Evolutionary conservation across 345 rosid species (phyloP).

Genomic region (Populus nigra): DNA sequence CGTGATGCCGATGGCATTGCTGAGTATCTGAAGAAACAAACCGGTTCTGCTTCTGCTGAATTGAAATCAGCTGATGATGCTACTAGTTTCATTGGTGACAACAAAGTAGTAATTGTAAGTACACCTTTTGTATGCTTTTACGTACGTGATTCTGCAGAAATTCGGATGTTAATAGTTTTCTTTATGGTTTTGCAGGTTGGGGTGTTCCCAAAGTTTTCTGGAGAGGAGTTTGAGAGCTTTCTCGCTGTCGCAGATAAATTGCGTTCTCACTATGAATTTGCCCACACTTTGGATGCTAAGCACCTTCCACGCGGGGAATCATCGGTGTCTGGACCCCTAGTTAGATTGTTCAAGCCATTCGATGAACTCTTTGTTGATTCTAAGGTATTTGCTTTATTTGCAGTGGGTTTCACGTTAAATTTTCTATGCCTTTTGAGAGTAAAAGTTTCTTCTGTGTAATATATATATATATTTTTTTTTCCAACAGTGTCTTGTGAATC

Average conservation of each 20-base stretch:
- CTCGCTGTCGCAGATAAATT: conserved; percentile 68
- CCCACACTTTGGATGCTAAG: conserved; percentile 81
- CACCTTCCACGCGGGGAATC: conserved; percentile 89
- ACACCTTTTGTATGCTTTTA: not conserved
- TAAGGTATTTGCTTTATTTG: conserved; percentile 48
- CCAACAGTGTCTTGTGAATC: not conserved
- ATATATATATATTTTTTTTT: no score
- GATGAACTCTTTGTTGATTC: conserved; percentile 79
- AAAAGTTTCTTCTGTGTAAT: not conserved
- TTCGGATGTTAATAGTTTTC: not conserved
- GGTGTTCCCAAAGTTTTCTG: conserved; percentile 83
- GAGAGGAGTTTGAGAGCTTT: conserved; percentile 76
- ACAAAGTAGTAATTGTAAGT: conserved; percentile 70
- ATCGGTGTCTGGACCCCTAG: conserved; percentile 73
- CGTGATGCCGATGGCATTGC: conserved; percentile 90
- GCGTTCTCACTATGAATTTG: conserved; percentile 85
- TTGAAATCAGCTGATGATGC: conserved; percentile 67
- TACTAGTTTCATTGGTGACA: conserved; percentile 51
- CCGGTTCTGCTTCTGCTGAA: conserved; percentile 88
- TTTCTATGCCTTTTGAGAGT: not conserved
- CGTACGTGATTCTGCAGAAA: not conserved
- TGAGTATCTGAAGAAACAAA: conserved; percentile 75
- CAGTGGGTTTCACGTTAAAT: not conserved
- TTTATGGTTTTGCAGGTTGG: conserved; percentile 58
- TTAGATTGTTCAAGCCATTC: conserved; percentile 95